Conservation (phyloP, 306 rosid genomes). For the Boehmeria nivea region DNA sequence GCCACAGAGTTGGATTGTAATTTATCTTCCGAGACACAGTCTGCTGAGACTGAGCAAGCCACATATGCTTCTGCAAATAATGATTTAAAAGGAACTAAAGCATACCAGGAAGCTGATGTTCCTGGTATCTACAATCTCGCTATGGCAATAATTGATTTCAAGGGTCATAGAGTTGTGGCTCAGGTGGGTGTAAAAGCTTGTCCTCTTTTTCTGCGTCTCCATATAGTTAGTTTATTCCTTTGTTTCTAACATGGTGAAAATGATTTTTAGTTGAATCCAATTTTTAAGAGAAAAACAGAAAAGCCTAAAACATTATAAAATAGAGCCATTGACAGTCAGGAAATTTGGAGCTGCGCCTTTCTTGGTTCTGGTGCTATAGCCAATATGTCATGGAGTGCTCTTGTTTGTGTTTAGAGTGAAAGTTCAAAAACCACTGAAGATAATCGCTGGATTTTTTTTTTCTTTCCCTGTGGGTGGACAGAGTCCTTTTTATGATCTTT, state of each 20-base stretch:
- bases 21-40: constrained; percentile 49
- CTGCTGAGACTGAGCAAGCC: constrained; percentile 95
- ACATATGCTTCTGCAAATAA: constrained; percentile 99
- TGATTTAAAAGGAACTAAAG: constrained; percentile 98
- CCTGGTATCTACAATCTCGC: constrained; percentile 92
- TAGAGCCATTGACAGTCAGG: no score
- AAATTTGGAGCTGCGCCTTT: no score
- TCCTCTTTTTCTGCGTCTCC: neutral
- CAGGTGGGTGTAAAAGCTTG: constrained; percentile 83
- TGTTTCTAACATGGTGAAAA: neutral
- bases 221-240: neutral
- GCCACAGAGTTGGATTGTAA: constrained; percentile 41
- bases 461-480: no score
- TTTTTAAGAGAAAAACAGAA: no score
- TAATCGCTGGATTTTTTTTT: no score
- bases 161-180: constrained; percentile 99
- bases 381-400: no score
- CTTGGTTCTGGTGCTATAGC: no score
- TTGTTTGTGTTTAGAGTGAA: no score
- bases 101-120: constrained; percentile 98
- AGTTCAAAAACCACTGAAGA: no score
- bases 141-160: constrained; percentile 92
- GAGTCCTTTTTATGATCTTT: no score
- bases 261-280: neutral
- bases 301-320: no score